Conservation (phyloP, 768 basidiomycete genomes). For the Calocera cornea region DNA sequence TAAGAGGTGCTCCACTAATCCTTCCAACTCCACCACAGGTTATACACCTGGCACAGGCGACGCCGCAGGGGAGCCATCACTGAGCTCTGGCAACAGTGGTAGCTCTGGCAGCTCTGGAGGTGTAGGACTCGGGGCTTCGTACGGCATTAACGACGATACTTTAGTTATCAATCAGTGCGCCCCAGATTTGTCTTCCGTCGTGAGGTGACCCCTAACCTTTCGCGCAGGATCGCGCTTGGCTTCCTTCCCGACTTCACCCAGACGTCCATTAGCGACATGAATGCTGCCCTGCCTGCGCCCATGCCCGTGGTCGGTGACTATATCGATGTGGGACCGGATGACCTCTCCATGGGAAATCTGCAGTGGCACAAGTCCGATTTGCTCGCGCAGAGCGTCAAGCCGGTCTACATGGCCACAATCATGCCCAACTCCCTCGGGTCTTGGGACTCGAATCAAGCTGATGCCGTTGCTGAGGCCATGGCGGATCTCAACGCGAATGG, state of each 20-base stretch:
- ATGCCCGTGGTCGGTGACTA: conserved; percentile 11
- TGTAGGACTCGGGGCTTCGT: background rate
- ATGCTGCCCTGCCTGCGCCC: background rate
- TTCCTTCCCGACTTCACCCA: background rate
- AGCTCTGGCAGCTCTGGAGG: background rate
- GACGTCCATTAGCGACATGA: background rate
- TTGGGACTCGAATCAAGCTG: conserved; percentile 8
- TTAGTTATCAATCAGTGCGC: background rate
- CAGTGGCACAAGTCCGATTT: conserved; percentile 8
- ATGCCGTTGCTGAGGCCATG: conserved; percentile 8
- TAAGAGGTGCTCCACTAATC: background rate
- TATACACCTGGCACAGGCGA: background rate
- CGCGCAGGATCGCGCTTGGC: background rate
- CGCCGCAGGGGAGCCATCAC: background rate
- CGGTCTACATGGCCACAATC: conserved; percentile 14
- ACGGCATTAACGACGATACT: background rate
- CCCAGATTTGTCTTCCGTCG: background rate
- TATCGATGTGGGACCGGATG: conserved; percentile 1
- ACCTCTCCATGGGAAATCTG: conserved; percentile 7
- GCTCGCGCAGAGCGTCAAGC: background rate
- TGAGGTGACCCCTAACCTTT: background rate
- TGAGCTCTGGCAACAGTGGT: background rate
- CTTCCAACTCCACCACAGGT: background rate
- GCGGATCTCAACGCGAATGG: conserved; percentile 9
- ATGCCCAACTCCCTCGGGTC: conserved; percentile 7